Evolutionary conservation across 495 filamentous ascomycete species (phyloP).

Genomic region (Hypoxylon fragiforme): DNA sequence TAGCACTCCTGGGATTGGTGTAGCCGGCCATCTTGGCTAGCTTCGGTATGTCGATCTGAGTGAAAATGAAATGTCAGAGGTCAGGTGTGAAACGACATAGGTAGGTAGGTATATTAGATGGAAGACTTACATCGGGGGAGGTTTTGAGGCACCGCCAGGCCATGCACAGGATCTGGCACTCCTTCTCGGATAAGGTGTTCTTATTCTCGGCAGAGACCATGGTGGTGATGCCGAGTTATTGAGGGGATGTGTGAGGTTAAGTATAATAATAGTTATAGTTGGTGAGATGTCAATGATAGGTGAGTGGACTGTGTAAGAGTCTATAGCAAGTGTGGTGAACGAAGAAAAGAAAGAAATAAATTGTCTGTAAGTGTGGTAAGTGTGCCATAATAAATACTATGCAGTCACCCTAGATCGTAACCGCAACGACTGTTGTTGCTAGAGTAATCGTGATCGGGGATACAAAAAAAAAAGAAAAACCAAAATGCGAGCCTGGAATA

Average conservation of each 20-base stretch:
- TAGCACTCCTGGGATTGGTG: constrained; percentile 12
- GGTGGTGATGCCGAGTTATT: not conserved
- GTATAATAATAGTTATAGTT: not conserved
- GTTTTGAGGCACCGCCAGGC: constrained; percentile 29
- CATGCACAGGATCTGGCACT: constrained; percentile 16
- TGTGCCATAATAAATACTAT: too few species aligned
- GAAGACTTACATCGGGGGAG: constrained; percentile 15
- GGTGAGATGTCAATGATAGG: not conserved
- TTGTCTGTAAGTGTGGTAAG: too few species aligned
- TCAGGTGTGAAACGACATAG: constrained; percentile 14
- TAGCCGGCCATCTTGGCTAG: constrained; percentile 30
- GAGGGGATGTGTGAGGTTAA: too few species aligned
- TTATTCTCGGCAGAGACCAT: constrained; percentile 18
- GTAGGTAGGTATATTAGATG: not conserved
- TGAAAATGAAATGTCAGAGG: too few species aligned
- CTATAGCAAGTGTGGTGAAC: too few species aligned
- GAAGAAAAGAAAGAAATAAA: too few species aligned
- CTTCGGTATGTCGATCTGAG: constrained; percentile 26
- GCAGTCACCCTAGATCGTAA: too few species aligned
- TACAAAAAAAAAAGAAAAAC: too few species aligned
- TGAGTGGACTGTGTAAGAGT: too few species aligned
- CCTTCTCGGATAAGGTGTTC: constrained; percentile 25
- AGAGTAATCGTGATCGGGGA: too few species aligned
- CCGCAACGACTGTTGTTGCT: too few species aligned
- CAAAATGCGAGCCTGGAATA: too few species aligned